Percentiles rank a stretch among this genome's conserved stretches.
Conservation (phyloP, 768 basidiomycete genomes). For the Suillus americanus region DNA sequence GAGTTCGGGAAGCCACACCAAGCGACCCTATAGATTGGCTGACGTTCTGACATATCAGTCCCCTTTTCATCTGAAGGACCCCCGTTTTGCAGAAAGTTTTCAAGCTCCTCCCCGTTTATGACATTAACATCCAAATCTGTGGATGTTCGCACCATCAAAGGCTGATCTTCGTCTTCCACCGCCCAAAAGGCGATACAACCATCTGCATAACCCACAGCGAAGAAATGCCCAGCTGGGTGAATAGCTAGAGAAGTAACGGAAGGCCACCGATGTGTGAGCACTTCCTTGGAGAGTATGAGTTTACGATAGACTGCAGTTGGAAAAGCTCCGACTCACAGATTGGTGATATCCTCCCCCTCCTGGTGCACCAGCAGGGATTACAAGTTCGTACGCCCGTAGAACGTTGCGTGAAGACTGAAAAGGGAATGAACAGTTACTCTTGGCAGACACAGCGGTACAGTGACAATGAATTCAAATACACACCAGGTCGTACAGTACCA, state of each 20-base stretch:
- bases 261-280: constrained; percentile 69
- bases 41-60: constrained; percentile 35
- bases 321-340: constrained; percentile 35
- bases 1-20: constrained; percentile 81
- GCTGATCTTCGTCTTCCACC: constrained; percentile 71
- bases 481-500: constrained; percentile 61
- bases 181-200: constrained; percentile 86
- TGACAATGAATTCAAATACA: background rate
- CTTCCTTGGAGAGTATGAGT: constrained; percentile 39
- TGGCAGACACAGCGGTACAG: background rate
- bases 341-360: constrained; percentile 67
- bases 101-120: constrained; percentile 50
- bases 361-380: constrained; percentile 77
- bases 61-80: constrained; percentile 22
- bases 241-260: constrained; percentile 70
- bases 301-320: background rate
- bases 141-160: constrained; percentile 73
- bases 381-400: constrained; percentile 64
- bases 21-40: constrained; percentile 83
- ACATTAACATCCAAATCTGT: constrained; percentile 53
- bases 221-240: constrained; percentile 73
- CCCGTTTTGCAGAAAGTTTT: constrained; percentile 27
- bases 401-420: constrained; percentile 48
- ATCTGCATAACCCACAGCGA: constrained; percentile 80
- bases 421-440: background rate